Evolutionary conservation across 2,329 filamentous ascomycete genomes (phyloP).

Genomic region (Arthrobotrys pseudoclavata): DNA sequence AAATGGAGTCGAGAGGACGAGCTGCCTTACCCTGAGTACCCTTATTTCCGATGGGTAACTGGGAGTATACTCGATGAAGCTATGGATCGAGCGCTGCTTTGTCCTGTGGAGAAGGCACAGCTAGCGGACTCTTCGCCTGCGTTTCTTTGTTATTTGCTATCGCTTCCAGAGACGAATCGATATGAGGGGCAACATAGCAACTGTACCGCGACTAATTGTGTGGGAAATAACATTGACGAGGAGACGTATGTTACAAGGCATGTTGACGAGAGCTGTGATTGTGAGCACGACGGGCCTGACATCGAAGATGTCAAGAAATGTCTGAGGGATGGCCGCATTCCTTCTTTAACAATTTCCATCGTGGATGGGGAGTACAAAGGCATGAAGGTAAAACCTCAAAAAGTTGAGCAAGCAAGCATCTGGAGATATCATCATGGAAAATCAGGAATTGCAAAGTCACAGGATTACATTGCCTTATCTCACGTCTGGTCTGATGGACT

Average conservation of each 20-base stretch:
- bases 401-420: constrained; percentile 38
- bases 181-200: constrained; percentile 38
- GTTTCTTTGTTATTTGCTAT: constrained; percentile 54
- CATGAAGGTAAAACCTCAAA: constrained; percentile 50
- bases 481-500: constrained; percentile 62
- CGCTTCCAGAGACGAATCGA: constrained; percentile 44
- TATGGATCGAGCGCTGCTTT: constrained; percentile 53
- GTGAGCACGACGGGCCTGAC: constrained; percentile 49
- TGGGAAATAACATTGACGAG: constrained; percentile 57
- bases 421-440: constrained; percentile 46
- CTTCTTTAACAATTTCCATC: constrained; percentile 42
- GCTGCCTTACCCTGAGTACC: constrained; percentile 11
- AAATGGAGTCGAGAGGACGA: constrained; percentile 34
- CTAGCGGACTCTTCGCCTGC: constrained; percentile 21
- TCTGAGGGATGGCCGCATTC: constrained; percentile 45
- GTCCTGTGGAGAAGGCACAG: constrained; percentile 44
- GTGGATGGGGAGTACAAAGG: constrained; percentile 46
- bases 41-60: constrained; percentile 36
- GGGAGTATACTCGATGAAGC: constrained; percentile 36
- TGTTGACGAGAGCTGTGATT: constrained; percentile 34
- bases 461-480: constrained; percentile 61
- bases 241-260: constrained; percentile 53
- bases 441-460: constrained; percentile 43
- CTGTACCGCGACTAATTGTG: constrained; percentile 30
- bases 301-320: constrained; percentile 56